Evolutionary conservation across 768 basidiomycete species (phyloP).

Genomic region (Auriculariales sp.): DNA sequence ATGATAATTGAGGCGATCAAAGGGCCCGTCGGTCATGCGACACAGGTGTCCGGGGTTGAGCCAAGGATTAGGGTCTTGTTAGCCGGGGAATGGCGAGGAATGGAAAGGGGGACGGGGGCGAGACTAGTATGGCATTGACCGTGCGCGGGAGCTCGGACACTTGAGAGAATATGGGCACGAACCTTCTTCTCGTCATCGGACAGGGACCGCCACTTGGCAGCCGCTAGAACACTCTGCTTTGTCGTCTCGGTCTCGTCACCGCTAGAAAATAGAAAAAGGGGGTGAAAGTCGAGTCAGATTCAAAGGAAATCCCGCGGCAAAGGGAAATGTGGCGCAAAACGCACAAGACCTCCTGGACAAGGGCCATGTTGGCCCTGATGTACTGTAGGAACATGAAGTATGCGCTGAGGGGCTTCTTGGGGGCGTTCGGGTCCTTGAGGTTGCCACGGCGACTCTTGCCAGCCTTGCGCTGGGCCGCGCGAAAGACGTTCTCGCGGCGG

Average conservation of each 20-base stretch:
- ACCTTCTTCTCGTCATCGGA: conserved; percentile 89
- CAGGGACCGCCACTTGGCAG: conserved; percentile 87
- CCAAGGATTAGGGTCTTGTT: too few relatives aligned
- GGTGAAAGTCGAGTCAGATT: neutral
- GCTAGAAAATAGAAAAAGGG: too few relatives aligned
- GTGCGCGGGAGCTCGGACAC: too few relatives aligned
- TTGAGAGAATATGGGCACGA: conserved; percentile 14
- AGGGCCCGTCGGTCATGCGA: too few relatives aligned
- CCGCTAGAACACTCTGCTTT: conserved; percentile 86
- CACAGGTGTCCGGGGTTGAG: too few relatives aligned
- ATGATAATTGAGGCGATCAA: too few relatives aligned
- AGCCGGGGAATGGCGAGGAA: neutral
- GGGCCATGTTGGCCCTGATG: conserved; percentile 61
- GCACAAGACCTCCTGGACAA: conserved; percentile 62
- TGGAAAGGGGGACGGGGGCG: conserved; percentile 1
- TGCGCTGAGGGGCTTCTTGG: conserved; percentile 87
- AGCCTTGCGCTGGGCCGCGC: conserved; percentile 83
- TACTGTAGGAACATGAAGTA: conserved; percentile 93
- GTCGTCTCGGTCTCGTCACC: conserved; percentile 87
- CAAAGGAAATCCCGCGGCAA: too few relatives aligned
- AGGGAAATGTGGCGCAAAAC: neutral
- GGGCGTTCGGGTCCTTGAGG: conserved; percentile 93
- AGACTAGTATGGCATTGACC: neutral
- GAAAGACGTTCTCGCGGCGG: conserved; percentile 82
- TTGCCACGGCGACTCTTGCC: conserved; percentile 88